Conservation (phyloP, 495 filamentous ascomycete species). For the Aeminium ludgeri region DNA sequence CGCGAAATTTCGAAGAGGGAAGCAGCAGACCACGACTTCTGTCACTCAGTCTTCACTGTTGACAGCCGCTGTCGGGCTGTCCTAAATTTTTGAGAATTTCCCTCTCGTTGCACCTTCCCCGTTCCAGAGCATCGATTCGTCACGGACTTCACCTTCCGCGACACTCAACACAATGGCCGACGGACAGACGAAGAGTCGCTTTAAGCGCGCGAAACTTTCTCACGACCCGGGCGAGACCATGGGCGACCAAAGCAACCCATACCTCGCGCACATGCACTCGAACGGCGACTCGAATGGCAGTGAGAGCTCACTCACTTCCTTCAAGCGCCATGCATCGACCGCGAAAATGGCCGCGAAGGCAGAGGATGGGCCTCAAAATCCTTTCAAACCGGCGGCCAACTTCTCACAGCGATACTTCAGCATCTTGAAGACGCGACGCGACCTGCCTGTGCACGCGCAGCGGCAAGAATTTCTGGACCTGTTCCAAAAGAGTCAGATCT, state of each 20-base stretch:
- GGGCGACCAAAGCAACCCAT: conserved; percentile 54
- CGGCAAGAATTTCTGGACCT: conserved; percentile 78
- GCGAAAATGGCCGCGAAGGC: conserved; percentile 50
- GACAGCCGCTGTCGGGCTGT: background rate
- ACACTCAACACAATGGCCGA: conserved; percentile 23
- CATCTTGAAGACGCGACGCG: conserved; percentile 67
- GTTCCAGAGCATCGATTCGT: background rate
- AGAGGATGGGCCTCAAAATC: conserved; percentile 72
- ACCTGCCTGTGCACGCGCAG: conserved; percentile 79
- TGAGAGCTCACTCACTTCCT: conserved; percentile 35
- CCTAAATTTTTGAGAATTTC: background rate
- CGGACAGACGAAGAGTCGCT: conserved; percentile 25
- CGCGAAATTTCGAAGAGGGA: background rate
- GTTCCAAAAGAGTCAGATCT: conserved; percentile 83
- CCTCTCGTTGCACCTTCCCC: background rate
- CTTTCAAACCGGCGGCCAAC: conserved; percentile 51
- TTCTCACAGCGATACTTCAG: conserved; percentile 74
- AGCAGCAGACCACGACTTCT: background rate
- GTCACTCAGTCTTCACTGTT: background rate
- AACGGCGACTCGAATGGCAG: conserved; percentile 13
- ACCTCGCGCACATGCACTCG: conserved; percentile 80
- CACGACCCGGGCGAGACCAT: conserved; percentile 18
- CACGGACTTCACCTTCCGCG: background rate
- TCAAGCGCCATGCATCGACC: conserved; percentile 70
- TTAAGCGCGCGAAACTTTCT: conserved; percentile 32